phyloP scores from a whole-genome alignment of 78 protist genomes.

The Dictyostelium brefeldianum region DNA sequence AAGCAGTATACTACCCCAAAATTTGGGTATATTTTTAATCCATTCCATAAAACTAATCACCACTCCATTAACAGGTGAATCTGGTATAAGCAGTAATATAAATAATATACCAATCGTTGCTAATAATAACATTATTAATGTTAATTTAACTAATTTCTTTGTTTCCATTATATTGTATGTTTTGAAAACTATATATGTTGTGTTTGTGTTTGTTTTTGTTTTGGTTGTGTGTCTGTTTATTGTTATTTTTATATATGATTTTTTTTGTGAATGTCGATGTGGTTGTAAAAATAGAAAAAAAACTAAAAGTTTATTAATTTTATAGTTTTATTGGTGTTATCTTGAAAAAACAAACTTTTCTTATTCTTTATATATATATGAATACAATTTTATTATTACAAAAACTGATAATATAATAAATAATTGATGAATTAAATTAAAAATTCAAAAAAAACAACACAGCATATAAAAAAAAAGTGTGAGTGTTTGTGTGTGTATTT shows the following conservation, averaged over 20 bases:
- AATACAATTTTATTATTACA: too few species aligned
- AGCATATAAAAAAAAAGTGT: too few species aligned
- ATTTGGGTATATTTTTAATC: slow-evolving; percentile 9
- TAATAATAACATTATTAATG: neutral
- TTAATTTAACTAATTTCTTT: slow-evolving; percentile 1
- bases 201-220: neutral
- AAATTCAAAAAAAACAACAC: too few species aligned
- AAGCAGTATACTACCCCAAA: slow-evolving; percentile 58
- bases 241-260: neutral
- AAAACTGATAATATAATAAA: too few species aligned
- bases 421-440: too few species aligned
- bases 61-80: slow-evolving; percentile 62
- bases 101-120: slow-evolving; percentile 29
- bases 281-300: too few species aligned
- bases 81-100: slow-evolving; percentile 56
- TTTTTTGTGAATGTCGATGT: neutral
- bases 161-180: neutral
- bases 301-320: too few species aligned
- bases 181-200: neutral
- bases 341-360: too few species aligned
- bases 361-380: too few species aligned
- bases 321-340: too few species aligned
- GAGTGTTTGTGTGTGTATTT: too few species aligned
- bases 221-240: neutral
- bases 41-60: slow-evolving; percentile 38